A percentile compares a stretch with the other conserved stretches of the same genome.
phyloP scores from a whole-genome alignment of 75 land plant species.

The Sequoiadendron giganteum region DNA sequence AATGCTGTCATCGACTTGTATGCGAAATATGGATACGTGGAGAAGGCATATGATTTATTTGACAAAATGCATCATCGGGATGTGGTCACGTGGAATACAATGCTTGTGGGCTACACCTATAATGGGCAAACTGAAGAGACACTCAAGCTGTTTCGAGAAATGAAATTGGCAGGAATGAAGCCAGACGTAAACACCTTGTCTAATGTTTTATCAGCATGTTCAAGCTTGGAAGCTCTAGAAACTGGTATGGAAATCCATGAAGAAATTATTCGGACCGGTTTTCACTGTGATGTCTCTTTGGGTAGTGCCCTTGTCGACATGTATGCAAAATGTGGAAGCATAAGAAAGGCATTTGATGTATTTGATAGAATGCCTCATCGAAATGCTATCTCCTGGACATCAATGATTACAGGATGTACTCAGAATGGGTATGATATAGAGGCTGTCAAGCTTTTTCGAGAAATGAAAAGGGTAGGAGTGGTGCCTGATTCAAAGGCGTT shows the following conservation, averaged over 20 bases:
- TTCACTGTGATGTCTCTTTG: constrained; percentile 30
- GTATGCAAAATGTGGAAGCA: constrained; percentile 62
- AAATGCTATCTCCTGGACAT: constrained; percentile 50
- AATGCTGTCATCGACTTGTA: constrained; percentile 54
- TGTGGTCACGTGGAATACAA: constrained; percentile 69
- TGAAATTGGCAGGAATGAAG: constrained; percentile 29
- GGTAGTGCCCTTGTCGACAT: constrained; percentile 57
- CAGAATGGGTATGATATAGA: constrained; percentile 52
- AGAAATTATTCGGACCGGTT: constrained; percentile 30
- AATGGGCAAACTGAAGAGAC: constrained; percentile 53
- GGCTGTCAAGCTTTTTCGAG: constrained; percentile 39
- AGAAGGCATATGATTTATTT: constrained; percentile 35
- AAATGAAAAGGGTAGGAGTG: constrained; percentile 31
- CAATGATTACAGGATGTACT: constrained; percentile 58
- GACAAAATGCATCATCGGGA: constrained; percentile 34
- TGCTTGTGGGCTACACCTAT: constrained; percentile 49
- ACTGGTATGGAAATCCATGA: constrained; percentile 67
- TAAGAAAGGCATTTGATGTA: constrained; percentile 33
- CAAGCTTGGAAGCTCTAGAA: constrained; percentile 35
- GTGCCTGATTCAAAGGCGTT: constrained; percentile 60
- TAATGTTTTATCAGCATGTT: constrained; percentile 41
- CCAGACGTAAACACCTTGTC: constrained; percentile 42
- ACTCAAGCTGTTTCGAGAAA: constrained; percentile 32
- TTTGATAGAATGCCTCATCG: constrained; percentile 26
- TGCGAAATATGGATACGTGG: constrained; percentile 41